These are phyloP conservation scores for Lecanosticta acicola DNA, from an alignment of 2,329 filamentous ascomycete genomes.

Conservation along the genomic window DNA sequence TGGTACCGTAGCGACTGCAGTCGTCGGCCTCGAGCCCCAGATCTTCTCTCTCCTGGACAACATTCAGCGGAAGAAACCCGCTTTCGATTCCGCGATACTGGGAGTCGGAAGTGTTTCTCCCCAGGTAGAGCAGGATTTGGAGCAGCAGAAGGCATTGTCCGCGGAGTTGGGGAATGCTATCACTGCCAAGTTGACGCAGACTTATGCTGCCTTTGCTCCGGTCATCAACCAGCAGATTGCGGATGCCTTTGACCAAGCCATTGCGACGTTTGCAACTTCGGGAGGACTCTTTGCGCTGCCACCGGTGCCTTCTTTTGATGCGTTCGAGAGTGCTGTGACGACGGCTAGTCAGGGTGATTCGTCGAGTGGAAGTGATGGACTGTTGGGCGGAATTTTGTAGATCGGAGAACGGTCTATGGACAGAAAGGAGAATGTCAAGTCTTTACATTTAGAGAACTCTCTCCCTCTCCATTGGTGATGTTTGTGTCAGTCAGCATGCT, in stretches of 20 bases:
- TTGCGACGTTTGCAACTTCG: constrained; percentile 12
- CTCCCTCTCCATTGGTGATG: no score
- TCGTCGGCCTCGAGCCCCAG: constrained; percentile 11
- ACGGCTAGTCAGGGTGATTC: no score
- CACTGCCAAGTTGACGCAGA: constrained; percentile 11
- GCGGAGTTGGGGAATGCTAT: constrained; percentile 10
- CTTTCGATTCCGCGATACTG: constrained; percentile 12
- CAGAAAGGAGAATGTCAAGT: no score
- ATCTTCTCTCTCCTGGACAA: constrained; percentile 13
- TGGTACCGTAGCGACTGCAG: constrained; percentile 12
- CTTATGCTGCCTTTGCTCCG: constrained; percentile 9
- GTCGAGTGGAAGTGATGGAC: no score
- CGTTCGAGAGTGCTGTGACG: no score
- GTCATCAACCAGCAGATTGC: constrained; percentile 13
- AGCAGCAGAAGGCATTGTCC: constrained; percentile 8
- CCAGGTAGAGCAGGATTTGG: constrained; percentile 10
- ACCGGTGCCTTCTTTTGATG: no score
- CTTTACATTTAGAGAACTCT: no score
- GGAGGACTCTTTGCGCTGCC: no score
- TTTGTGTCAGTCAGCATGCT: no score
- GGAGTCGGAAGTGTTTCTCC: constrained; percentile 6
- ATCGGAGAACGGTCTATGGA: no score
- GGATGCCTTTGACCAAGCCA: constrained; percentile 10
- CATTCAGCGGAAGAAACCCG: constrained; percentile 12
- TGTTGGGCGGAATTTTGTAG: no score